Evolutionary conservation across 768 basidiomycete genomes (phyloP).

Genomic region (Collybiopsis luxurians): DNA sequence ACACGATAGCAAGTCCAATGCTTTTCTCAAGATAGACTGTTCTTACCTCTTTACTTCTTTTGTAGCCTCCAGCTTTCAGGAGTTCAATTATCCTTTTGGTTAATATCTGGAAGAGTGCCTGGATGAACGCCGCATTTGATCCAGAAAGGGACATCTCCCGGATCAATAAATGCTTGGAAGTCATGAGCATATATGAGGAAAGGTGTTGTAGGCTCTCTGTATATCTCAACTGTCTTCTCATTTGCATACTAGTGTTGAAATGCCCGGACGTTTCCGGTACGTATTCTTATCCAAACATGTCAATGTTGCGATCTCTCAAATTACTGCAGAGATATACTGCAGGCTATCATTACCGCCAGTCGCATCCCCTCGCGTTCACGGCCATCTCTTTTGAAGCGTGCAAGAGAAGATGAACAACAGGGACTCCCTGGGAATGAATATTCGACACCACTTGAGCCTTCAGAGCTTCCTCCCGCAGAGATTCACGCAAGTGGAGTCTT

Average conservation of each 20-base stretch:
- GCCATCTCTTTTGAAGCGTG: not conserved
- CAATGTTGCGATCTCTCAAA: not conserved
- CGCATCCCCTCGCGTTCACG: not conserved
- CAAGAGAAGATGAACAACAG: not conserved
- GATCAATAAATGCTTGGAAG: not conserved
- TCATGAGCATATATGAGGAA: conserved; percentile 3
- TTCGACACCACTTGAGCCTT: too few relatives aligned
- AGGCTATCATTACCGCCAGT: not conserved
- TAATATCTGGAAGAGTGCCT: conserved; percentile 2
- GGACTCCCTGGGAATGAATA: too few relatives aligned
- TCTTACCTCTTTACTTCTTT: too few relatives aligned
- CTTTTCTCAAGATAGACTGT: too few relatives aligned
- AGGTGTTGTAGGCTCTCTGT: not conserved
- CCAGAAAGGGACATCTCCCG: not conserved
- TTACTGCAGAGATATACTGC: not conserved
- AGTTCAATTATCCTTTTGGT: not conserved
- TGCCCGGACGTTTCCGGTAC: not conserved
- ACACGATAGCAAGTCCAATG: too few relatives aligned
- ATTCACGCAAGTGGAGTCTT: too few relatives aligned
- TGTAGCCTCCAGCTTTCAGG: too few relatives aligned
- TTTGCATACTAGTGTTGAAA: not conserved
- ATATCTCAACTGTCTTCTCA: not conserved
- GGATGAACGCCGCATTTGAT: conserved; percentile 1
- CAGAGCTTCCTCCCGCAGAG: not conserved
- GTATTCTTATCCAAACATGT: not conserved